Percentiles rank a stretch among this genome's conserved stretches.
These are phyloP conservation scores for Wickerhamiella vanderwaltii DNA, from an alignment of 805 yeast genomes.

Conservation along the genomic window DNA sequence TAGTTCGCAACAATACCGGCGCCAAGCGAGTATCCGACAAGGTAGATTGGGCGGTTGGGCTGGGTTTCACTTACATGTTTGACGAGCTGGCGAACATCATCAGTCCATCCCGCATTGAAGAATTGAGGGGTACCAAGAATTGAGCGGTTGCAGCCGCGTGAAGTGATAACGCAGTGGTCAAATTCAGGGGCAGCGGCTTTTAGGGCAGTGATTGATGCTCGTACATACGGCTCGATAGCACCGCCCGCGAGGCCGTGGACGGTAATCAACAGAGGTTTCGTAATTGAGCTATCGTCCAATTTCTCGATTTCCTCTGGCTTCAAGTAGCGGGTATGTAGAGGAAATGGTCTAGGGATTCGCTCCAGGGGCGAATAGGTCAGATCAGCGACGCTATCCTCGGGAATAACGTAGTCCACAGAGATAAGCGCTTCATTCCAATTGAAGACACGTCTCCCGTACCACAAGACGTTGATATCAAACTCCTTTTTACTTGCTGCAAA, in stretches of 20 bases:
- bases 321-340: constrained; percentile 44
- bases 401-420: constrained; percentile 61
- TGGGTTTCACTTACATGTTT: constrained; percentile 37
- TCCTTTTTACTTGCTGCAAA: constrained; percentile 49
- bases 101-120: constrained; percentile 61
- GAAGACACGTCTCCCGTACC: constrained; percentile 68
- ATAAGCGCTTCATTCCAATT: constrained; percentile 58
- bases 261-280: constrained; percentile 48
- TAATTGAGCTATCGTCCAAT: constrained; percentile 24
- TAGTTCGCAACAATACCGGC: constrained; percentile 61
- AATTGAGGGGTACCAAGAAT: constrained; percentile 54
- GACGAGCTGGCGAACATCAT: constrained; percentile 50
- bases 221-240: constrained; percentile 64
- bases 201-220: constrained; percentile 38
- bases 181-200: constrained; percentile 29
- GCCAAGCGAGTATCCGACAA: constrained; percentile 75
- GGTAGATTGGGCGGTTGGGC: constrained; percentile 53
- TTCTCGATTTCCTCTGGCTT: constrained; percentile 34
- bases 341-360: constrained; percentile 29
- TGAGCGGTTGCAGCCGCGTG: constrained; percentile 68
- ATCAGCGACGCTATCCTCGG: constrained; percentile 22
- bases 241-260: constrained; percentile 80
- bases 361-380: constrained; percentile 25
- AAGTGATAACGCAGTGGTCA: constrained; percentile 57
- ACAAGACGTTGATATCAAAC: constrained; percentile 41